These are phyloP conservation scores for Dothistroma septosporum DNA, from an alignment of 2,329 filamentous ascomycete species.

Conservation along the genomic window DNA sequence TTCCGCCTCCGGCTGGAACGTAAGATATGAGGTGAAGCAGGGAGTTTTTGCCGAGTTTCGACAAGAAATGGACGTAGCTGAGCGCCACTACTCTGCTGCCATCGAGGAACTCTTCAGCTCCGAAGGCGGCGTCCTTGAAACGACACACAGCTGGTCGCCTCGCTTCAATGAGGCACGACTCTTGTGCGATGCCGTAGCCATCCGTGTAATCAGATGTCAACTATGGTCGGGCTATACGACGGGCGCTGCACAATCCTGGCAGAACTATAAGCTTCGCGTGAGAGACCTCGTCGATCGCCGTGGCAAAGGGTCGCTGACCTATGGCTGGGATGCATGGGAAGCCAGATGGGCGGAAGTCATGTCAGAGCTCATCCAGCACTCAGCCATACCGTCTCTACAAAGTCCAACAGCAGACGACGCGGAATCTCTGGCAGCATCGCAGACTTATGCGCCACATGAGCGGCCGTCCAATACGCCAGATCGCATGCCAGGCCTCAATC, in stretches of 20 bases:
- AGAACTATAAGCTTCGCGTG: conserved; percentile 68
- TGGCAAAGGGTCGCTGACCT: conserved; percentile 80
- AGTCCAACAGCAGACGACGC: conserved; percentile 12
- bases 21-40: conserved; percentile 91
- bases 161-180: conserved; percentile 92
- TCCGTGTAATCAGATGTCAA: conserved; percentile 77
- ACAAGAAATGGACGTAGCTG: conserved; percentile 83
- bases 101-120: conserved; percentile 77
- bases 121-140: conserved; percentile 71
- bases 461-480: conserved; percentile 49
- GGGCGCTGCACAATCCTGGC: conserved; percentile 75
- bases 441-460: conserved; percentile 48
- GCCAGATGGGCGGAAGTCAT: conserved; percentile 64
- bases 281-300: conserved; percentile 74
- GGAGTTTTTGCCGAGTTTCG: conserved; percentile 88
- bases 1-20: conserved; percentile 83
- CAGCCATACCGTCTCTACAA: conserved; percentile 47
- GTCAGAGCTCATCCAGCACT: conserved; percentile 55
- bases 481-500: conserved; percentile 53
- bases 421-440: conserved; percentile 8
- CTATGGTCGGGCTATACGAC: conserved; percentile 77
- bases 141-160: conserved; percentile 82
- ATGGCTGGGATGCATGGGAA: conserved; percentile 94
- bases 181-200: conserved; percentile 73
- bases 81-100: conserved; percentile 80